These are phyloP conservation scores for Geotrichum siamense DNA, from an alignment of 1,139 yeast species.

Conservation along the genomic window DNA sequence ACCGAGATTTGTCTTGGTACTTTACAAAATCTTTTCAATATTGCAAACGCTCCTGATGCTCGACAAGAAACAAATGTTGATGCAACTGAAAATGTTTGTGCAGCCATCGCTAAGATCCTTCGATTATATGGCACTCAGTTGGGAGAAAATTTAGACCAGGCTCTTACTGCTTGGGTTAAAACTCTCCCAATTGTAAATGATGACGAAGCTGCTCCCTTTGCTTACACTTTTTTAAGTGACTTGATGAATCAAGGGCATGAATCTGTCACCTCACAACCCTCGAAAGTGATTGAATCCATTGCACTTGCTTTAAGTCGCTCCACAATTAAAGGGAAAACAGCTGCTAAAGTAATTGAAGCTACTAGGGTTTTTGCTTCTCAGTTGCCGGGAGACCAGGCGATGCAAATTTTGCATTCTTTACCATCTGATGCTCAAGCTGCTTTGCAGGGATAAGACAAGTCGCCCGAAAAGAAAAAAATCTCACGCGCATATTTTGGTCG, in stretches of 20 bases:
- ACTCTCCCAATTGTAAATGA: slow-evolving; percentile 79
- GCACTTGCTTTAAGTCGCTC: slow-evolving; percentile 69
- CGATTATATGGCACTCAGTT: slow-evolving; percentile 43
- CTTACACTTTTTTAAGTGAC: slow-evolving; percentile 68
- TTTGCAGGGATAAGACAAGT: slow-evolving; percentile 51
- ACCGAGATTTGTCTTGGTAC: slow-evolving; percentile 59
- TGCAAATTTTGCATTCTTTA: slow-evolving; percentile 55
- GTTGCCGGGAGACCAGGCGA: slow-evolving; percentile 55
- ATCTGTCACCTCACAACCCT: slow-evolving; percentile 48
- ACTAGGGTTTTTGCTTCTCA: slow-evolving; percentile 41
- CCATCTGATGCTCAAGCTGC: slow-evolving; percentile 56
- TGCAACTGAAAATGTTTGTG: slow-evolving; percentile 81
- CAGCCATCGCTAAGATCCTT: slow-evolving; percentile 73
- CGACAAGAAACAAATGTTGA: slow-evolving; percentile 73
- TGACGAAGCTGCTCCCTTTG: slow-evolving; percentile 84
- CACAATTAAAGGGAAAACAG: slow-evolving; percentile 62
- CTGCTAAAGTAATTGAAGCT: slow-evolving; percentile 55
- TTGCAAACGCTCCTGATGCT: slow-evolving; percentile 77
- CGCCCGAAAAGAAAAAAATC: no score
- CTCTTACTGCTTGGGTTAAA: slow-evolving; percentile 69
- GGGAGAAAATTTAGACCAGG: slow-evolving; percentile 46
- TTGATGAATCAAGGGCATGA: slow-evolving; percentile 66
- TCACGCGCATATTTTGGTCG: no score
- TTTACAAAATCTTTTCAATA: slow-evolving; percentile 64
- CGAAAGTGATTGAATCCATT: slow-evolving; percentile 65